Evolutionary conservation across 768 basidiomycete species (phyloP).

Genomic region (Trametes coccinea): DNA sequence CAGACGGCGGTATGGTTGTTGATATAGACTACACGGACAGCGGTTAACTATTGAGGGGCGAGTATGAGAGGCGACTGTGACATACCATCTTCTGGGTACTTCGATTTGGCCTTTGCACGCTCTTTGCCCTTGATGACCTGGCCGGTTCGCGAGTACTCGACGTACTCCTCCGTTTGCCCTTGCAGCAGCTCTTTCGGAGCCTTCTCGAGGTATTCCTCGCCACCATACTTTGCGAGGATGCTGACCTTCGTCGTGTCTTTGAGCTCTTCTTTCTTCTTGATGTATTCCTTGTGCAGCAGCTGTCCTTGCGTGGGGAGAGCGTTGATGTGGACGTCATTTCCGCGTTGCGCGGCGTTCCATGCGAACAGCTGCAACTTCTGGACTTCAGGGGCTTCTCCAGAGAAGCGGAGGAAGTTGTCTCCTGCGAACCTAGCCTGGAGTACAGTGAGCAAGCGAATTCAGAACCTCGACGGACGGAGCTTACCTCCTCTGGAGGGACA

Average conservation of each 20-base stretch:
- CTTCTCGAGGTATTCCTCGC: conserved; percentile 85
- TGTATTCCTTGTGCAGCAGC: conserved; percentile 87
- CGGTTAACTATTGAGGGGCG: conserved; percentile 3
- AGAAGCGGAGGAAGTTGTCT: conserved; percentile 91
- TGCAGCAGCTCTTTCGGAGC: conserved; percentile 91
- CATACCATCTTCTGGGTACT: conserved; percentile 96
- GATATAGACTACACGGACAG: conserved; percentile 58
- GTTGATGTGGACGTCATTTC: conserved; percentile 93
- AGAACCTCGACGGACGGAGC: conserved; percentile 28
- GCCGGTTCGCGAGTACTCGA: conserved; percentile 93
- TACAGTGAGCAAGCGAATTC: conserved; percentile 5
- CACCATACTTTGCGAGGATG: conserved; percentile 92
- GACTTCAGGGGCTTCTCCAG: conserved; percentile 91
- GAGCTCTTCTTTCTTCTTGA: conserved; percentile 87
- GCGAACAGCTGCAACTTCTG: conserved; percentile 94
- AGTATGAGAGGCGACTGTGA: conserved; percentile 19
- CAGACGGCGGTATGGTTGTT: conserved; percentile 97
- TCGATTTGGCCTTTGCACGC: conserved; percentile 81
- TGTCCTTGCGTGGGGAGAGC: conserved; percentile 97
- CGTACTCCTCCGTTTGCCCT: conserved; percentile 96
- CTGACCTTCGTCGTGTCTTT: conserved; percentile 88
- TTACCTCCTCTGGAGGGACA: conserved; percentile 83
- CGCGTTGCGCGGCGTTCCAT: conserved; percentile 91
- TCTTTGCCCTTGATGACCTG: conserved; percentile 91
- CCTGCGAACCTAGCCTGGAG: conserved; percentile 85